Conservation (phyloP, 306 rosid species). For the Quercus engelmannii region DNA sequence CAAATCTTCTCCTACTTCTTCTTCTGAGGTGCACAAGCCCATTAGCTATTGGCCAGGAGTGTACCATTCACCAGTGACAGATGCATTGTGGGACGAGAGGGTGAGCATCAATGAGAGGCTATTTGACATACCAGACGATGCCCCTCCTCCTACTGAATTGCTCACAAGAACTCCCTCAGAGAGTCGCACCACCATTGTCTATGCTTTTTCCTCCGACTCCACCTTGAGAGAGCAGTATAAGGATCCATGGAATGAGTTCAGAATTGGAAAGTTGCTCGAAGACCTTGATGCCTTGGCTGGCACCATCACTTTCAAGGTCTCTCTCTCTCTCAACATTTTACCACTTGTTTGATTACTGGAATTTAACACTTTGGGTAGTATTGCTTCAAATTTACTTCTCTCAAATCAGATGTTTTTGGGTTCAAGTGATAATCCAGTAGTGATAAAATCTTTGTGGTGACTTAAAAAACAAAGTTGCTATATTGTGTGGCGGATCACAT, state of each 20-base stretch:
- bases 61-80: conserved; percentile 93
- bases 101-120: conserved; percentile 60
- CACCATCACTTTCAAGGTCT: conserved; percentile 81
- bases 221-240: conserved; percentile 82
- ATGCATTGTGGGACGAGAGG: conserved; percentile 91
- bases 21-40: conserved; percentile 47
- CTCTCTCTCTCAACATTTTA: not conserved
- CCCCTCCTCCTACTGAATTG: conserved; percentile 85
- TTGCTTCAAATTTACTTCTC: not conserved
- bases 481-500: no score
- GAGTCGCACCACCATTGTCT: conserved; percentile 69
- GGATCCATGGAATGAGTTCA: conserved; percentile 92
- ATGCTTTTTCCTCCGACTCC: conserved; percentile 72
- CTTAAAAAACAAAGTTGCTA: no score
- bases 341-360: not conserved
- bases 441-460: no score
- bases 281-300: conserved; percentile 98
- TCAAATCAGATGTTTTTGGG: no score
- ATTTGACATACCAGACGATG: conserved; percentile 77
- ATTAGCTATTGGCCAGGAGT: conserved; percentile 87
- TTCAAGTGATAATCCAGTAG: no score
- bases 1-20: not conserved
- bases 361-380: not conserved
- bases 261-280: conserved; percentile 86
- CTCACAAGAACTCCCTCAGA: conserved; percentile 74